phyloP scores from a whole-genome alignment of 1,284 basidiomycete species.

The Phylloporus sp. region DNA sequence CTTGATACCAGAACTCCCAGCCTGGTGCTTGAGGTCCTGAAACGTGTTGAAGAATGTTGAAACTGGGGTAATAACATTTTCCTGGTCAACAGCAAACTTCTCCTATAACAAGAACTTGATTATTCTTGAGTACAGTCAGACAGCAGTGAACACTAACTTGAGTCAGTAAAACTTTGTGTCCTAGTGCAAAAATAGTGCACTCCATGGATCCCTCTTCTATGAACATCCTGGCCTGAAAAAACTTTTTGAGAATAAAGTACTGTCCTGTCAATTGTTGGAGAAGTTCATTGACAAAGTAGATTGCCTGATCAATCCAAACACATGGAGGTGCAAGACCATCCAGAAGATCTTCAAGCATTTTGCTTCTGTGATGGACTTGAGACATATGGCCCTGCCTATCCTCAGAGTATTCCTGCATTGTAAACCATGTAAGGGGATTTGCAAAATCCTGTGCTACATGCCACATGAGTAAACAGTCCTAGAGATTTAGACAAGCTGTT shows the following conservation, averaged over 20 bases:
- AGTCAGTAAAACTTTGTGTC: constrained; percentile 4
- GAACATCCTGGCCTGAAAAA: constrained; percentile 19
- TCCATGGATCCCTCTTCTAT: background rate
- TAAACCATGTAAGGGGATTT: background rate
- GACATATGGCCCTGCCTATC: constrained; percentile 9
- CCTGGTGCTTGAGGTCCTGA: background rate
- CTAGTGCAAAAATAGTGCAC: background rate
- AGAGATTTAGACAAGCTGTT: no score
- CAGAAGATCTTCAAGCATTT: constrained; percentile 22
- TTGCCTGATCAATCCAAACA: background rate
- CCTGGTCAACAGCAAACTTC: constrained; percentile 12
- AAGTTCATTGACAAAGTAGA: constrained; percentile 35
- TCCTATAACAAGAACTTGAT: background rate
- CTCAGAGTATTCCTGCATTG: background rate
- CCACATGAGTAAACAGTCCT: no score
- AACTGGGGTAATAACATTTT: constrained; percentile 7
- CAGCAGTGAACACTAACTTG: background rate
- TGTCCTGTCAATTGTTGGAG: constrained; percentile 10
- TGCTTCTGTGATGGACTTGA: constrained; percentile 29
- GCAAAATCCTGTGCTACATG: background rate
- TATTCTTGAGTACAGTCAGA: background rate
- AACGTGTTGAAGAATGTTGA: constrained; percentile 17
- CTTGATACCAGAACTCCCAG: background rate
- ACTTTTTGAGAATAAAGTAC: constrained; percentile 30
- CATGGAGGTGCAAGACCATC: no score